Base-by-base conservation (phyloP, 768 basidiomycete genomes). In the Podaxis pistillaris region DNA sequence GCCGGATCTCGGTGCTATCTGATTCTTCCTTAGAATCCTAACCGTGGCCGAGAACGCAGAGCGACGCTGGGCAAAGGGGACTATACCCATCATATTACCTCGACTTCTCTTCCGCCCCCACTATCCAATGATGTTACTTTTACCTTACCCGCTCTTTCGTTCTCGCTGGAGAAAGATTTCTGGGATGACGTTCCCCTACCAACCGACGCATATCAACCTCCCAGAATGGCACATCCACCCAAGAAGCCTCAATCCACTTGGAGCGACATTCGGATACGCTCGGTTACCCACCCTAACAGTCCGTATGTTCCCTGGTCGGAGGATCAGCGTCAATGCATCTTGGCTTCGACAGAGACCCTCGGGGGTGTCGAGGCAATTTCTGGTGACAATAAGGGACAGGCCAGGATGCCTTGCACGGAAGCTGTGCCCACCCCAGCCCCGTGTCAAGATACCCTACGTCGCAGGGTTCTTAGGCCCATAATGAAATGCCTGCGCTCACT, bases 291-390 rank as follows among this genome's bases (percentile, higher is more conserved):
- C 68, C 81, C 83, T 5, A 83, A 83, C 56, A 83, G 80, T 67
- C 83, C 83, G n/a, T 84, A 84, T 57, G 79, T 82, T 4, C 83
- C 83, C 8, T 84, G 81, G 83, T 67, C 75, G 4, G 69, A 74
- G 30, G 71, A 76, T 26, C 71, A 68, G 74, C 84, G 69, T 73
- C 85, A 61, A 61, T 74, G 71, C 65, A 78, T 75, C 66, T 77
- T 76, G 63, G 78, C 66, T 58, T 81, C 80, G 19, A 37, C 58
- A 40, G 62, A 58, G 38, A 37, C 40, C n/a, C 46, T 54, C 9
- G 30, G 46, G 26, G 37, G 6, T 46, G 53, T 22, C 37, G 56
- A 52, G 19, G 37, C 49, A 12, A 57, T 40, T 51, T 28, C 56
- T 13, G 26, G 12, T 13, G 46, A 41, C 47, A 40, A 58, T n/a